Conservation (phyloP, 495 filamentous ascomycete genomes). For the Aspergillus steynii region DNA sequence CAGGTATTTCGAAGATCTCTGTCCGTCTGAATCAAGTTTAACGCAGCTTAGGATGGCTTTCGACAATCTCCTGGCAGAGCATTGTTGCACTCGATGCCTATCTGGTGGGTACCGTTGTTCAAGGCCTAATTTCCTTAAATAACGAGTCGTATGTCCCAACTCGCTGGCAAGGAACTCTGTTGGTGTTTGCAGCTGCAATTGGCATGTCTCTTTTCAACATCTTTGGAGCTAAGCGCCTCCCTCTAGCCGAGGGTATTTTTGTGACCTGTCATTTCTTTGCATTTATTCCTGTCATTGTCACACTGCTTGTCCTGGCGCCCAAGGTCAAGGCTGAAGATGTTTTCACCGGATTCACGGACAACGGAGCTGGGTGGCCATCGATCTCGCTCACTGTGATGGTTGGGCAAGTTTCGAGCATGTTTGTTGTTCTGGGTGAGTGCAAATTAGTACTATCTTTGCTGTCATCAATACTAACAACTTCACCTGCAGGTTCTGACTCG, state of each 20-base stretch:
- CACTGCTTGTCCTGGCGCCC: constrained; percentile 44
- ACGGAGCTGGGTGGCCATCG: constrained; percentile 45
- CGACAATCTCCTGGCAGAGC: constrained; percentile 43
- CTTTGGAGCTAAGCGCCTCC: constrained; percentile 36
- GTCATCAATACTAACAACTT: neutral
- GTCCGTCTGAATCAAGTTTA: neutral
- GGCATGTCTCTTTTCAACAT: constrained; percentile 45
- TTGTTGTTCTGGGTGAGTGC: constrained; percentile 19
- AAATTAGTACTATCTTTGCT: neutral
- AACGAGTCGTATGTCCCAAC: constrained; percentile 34
- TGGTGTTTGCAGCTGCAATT: constrained; percentile 45
- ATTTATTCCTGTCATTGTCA: constrained; percentile 34
- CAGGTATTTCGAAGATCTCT: neutral
- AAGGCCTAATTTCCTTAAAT: constrained; percentile 40
- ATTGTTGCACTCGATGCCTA: constrained; percentile 39
- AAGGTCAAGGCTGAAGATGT: constrained; percentile 38
- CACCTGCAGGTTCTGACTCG: neutral
- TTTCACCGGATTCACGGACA: constrained; percentile 48
- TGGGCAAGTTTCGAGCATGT: constrained; percentile 45
- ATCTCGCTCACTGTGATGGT: constrained; percentile 50
- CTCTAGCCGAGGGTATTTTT: constrained; percentile 37
- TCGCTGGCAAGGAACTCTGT: constrained; percentile 46
- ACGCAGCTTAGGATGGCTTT: constrained; percentile 43
- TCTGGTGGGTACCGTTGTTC: constrained; percentile 46
- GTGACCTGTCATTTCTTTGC: constrained; percentile 43